Percentiles rank a stretch among this genome's conserved stretches.
Conservation (phyloP, 305 asterid genomes). For the Solanum hybrid region DNA sequence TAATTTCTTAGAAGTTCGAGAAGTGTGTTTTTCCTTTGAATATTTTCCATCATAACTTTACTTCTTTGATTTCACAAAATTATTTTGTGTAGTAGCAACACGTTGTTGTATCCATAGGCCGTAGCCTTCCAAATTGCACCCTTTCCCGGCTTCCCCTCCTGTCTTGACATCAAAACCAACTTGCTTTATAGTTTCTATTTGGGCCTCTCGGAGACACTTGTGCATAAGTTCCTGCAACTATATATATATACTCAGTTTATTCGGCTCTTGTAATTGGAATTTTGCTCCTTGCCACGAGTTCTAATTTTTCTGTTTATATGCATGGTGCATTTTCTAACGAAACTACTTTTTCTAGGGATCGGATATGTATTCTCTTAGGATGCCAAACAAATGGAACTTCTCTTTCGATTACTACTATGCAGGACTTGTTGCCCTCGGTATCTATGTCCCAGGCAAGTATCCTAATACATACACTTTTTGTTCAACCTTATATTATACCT, state of each 20-base stretch:
- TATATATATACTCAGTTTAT: not conserved
- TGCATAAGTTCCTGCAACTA: not conserved
- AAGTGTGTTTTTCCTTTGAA: not conserved
- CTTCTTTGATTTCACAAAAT: not conserved
- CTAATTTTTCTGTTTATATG: not conserved
- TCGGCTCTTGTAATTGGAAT: not conserved
- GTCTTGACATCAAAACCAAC: not conserved
- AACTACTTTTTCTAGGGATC: constrained; percentile 28
- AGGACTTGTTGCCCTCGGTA: constrained; percentile 41
- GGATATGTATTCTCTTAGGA: constrained; percentile 46
- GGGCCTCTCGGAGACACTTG: not conserved
- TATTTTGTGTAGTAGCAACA: not conserved
- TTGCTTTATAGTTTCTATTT: not conserved
- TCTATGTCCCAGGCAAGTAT: constrained; percentile 54
- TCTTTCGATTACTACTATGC: constrained; percentile 61
- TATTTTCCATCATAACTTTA: not conserved
- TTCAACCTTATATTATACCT: not conserved
- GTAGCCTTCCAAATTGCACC: not conserved
- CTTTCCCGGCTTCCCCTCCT: not conserved
- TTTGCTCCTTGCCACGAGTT: not conserved
- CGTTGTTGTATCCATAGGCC: not conserved
- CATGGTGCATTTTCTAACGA: not conserved
- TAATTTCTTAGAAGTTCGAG: not conserved
- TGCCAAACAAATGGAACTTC: constrained; percentile 78
- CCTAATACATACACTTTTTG: not conserved